A percentile compares a stretch with the other conserved stretches of the same genome.
Evolutionary conservation across 2,329 filamentous ascomycete species (phyloP).

Genomic region (Calycina marina): DNA sequence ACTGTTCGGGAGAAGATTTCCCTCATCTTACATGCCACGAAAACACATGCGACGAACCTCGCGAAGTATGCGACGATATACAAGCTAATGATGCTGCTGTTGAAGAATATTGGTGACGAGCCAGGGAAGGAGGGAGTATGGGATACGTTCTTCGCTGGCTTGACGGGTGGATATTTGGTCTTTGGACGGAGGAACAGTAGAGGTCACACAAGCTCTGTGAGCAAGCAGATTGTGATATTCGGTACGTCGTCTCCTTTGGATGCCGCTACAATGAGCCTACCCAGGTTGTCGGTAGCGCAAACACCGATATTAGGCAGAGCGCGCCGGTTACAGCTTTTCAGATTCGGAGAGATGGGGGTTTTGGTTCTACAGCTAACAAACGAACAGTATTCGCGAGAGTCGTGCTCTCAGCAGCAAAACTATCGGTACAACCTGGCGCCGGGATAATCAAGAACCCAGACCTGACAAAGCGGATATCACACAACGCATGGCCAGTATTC

Average conservation of each 20-base stretch:
- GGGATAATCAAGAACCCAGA: conserved; percentile 34
- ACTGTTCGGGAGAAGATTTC: conserved; percentile 62
- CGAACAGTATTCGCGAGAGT: conserved; percentile 74
- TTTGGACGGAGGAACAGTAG: conserved; percentile 59
- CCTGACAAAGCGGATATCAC: conserved; percentile 33
- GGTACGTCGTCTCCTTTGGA: conserved; percentile 9
- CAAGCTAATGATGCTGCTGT: conserved; percentile 64
- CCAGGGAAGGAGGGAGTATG: conserved; percentile 55
- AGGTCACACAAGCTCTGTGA: conserved; percentile 63
- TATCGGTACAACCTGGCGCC: conserved; percentile 54
- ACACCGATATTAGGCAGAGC: no score
- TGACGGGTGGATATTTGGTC: conserved; percentile 82
- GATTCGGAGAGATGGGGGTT: no score
- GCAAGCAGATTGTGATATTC: conserved; percentile 96
- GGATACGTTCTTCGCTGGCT: conserved; percentile 75
- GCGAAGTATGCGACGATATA: conserved; percentile 85
- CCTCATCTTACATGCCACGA: conserved; percentile 73
- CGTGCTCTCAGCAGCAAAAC: conserved; percentile 65
- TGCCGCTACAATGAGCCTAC: no score
- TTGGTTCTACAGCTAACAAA: no score
- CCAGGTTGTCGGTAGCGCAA: no score
- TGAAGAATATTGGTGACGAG: conserved; percentile 46
- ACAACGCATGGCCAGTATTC: conserved; percentile 85
- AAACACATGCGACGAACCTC: conserved; percentile 81
- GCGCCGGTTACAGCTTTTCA: no score